Conservation (phyloP, 2,329 filamentous ascomycete species). For the Alternaria postmessia region DNA sequence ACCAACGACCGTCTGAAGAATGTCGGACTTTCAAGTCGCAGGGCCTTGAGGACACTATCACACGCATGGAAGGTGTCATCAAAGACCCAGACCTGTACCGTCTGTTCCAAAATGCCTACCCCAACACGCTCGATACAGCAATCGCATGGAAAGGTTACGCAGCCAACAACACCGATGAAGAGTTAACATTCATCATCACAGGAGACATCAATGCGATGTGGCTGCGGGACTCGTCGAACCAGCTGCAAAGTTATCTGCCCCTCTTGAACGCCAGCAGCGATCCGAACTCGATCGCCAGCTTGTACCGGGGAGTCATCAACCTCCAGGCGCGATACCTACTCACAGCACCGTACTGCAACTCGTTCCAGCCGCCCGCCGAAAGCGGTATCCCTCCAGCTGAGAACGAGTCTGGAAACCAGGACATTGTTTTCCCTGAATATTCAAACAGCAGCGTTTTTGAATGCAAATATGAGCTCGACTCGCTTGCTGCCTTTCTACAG, state of each 20-base stretch:
- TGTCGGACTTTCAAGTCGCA: conserved; percentile 59
- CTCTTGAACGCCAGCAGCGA: conserved; percentile 64
- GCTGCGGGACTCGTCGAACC: conserved; percentile 67
- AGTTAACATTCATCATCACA: conserved; percentile 68
- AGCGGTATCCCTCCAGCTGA: conserved; percentile 52
- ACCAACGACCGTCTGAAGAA: conserved; percentile 53
- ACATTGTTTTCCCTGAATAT: conserved; percentile 55
- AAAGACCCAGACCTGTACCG: conserved; percentile 69
- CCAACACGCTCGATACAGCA: conserved; percentile 78
- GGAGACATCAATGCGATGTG: conserved; percentile 67
- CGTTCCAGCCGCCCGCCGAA: conserved; percentile 61
- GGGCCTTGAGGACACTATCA: conserved; percentile 52
- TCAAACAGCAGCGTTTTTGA: conserved; percentile 58
- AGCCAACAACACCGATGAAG: conserved; percentile 66
- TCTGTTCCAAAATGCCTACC: conserved; percentile 76
- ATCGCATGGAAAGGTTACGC: conserved; percentile 72
- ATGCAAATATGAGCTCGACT: conserved; percentile 64
- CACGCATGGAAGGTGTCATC: conserved; percentile 50
- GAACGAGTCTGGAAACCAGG: conserved; percentile 52
- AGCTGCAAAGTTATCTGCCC: conserved; percentile 74
- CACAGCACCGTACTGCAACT: conserved; percentile 64
- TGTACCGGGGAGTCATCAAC: conserved; percentile 77
- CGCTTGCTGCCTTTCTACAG: conserved; percentile 60
- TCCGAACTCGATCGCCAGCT: conserved; percentile 67
- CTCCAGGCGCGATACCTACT: conserved; percentile 73